Evolutionary conservation across 192 early-diverging fungal genomes (phyloP).

Genomic region (Chytriomyces sp.): DNA sequence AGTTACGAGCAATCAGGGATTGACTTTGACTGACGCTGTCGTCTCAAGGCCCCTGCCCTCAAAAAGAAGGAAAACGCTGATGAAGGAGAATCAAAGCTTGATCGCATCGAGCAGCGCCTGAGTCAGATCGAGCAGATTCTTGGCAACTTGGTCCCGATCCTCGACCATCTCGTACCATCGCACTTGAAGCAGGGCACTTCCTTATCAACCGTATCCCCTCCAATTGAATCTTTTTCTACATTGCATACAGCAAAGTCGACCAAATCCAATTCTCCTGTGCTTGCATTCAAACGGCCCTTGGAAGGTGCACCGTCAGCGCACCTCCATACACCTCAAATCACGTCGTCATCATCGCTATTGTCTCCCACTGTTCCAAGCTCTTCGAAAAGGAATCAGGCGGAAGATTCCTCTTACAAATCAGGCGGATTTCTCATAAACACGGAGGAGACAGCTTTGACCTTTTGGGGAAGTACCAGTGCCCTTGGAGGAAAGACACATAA

Average conservation of each 20-base stretch:
- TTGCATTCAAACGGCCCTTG: too few relatives aligned
- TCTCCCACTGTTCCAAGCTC: too few relatives aligned
- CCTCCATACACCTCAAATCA: too few relatives aligned
- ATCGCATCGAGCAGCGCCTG: neutral
- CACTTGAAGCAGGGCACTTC: neutral
- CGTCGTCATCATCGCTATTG: too few relatives aligned
- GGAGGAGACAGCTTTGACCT: slow-evolving; percentile 3
- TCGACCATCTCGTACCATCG: neutral
- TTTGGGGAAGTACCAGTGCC: slow-evolving; percentile 14
- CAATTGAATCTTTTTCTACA: too few relatives aligned
- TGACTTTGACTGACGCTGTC: too few relatives aligned
- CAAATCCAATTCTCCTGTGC: too few relatives aligned
- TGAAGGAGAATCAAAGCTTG: neutral
- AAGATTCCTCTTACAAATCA: slow-evolving; percentile 3
- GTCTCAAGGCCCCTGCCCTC: too few relatives aligned
- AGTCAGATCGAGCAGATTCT: neutral
- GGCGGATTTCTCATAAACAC: slow-evolving; percentile 8
- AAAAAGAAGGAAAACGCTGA: neutral
- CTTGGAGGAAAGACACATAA: slow-evolving; percentile 10
- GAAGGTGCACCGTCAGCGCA: too few relatives aligned
- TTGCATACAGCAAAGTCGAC: too few relatives aligned
- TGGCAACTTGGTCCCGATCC: neutral
- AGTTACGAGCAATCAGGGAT: too few relatives aligned
- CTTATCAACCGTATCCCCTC: neutral
- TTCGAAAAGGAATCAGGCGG: too few relatives aligned